Conservation (phyloP, 2,329 filamentous ascomycete species). For the Berkeleyomyces rouxiae region DNA sequence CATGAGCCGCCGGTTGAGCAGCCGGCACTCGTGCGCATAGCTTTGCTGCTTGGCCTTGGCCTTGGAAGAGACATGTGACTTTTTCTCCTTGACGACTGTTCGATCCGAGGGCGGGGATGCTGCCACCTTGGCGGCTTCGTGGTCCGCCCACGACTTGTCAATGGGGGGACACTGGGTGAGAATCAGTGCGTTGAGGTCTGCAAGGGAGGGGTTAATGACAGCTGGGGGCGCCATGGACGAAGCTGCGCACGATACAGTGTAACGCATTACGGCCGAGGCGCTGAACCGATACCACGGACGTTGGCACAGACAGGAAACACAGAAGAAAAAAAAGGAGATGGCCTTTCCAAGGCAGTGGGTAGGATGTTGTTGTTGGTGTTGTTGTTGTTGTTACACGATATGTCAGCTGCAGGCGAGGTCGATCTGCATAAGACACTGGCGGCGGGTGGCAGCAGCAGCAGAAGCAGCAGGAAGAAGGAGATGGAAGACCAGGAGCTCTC, state of each 20-base stretch:
- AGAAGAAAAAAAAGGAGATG: neutral
- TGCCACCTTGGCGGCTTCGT: slow-evolving; percentile 21
- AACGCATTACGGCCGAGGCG: neutral
- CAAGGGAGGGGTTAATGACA: slow-evolving; percentile 10
- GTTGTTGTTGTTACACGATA: neutral
- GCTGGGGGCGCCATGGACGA: slow-evolving; percentile 9
- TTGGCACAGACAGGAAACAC: neutral
- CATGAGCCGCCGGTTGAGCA: slow-evolving; percentile 23
- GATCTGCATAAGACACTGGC: neutral
- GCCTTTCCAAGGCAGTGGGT: neutral
- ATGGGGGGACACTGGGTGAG: slow-evolving; percentile 23
- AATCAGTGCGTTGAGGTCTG: slow-evolving; percentile 16
- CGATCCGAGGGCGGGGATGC: slow-evolving; percentile 16
- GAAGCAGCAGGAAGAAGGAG: neutral
- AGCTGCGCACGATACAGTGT: neutral
- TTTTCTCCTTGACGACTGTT: slow-evolving; percentile 18
- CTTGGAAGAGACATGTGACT: slow-evolving; percentile 14
- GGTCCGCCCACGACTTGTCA: slow-evolving; percentile 25
- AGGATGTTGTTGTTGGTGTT: neutral
- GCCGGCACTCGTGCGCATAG: slow-evolving; percentile 27
- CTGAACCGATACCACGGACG: neutral
- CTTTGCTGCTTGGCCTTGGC: slow-evolving; percentile 21
- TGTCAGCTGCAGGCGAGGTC: neutral
- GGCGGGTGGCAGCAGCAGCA: neutral
- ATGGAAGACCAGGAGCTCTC: neutral